Percentiles rank a stretch among this genome's conserved stretches.
These are phyloP conservation scores for Ajuga chamaepitys DNA, from an alignment of 257 asterid species.

Conservation along the genomic window DNA sequence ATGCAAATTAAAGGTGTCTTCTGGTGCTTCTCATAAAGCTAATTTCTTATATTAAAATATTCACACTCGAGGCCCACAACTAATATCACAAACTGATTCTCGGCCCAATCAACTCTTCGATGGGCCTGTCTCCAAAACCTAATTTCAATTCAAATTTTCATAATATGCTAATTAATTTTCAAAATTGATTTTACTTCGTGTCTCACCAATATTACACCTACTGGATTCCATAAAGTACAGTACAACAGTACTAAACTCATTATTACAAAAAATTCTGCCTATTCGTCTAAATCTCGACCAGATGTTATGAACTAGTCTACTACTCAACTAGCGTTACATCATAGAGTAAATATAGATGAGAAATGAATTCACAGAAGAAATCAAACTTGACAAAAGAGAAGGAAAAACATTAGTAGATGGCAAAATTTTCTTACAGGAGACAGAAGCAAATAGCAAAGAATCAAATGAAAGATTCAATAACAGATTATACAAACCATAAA, in stretches of 20 bases:
- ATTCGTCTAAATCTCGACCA: too few relatives aligned
- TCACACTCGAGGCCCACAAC: neutral
- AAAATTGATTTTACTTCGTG: too few relatives aligned
- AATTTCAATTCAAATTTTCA: too few relatives aligned
- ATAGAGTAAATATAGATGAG: too few relatives aligned
- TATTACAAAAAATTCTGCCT: too few relatives aligned
- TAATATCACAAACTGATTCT: neutral
- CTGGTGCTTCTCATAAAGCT: neutral
- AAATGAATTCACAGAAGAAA: neutral
- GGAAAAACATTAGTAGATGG: neutral
- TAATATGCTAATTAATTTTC: too few relatives aligned
- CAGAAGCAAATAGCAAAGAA: slow-evolving; percentile 17
- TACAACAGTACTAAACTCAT: too few relatives aligned
- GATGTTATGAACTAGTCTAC: too few relatives aligned
- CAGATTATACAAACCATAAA: slow-evolving; percentile 1
- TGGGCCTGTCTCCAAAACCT: slow-evolving; percentile 10
- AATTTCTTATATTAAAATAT: neutral
- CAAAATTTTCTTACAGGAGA: slow-evolving; percentile 18
- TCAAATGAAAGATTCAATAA: neutral
- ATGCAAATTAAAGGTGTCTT: slow-evolving; percentile 10
- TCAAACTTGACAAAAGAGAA: neutral
- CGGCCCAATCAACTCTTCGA: neutral
- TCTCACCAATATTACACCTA: too few relatives aligned
- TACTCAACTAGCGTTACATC: too few relatives aligned
- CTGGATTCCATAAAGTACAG: too few relatives aligned